Conservation (phyloP, 805 yeast species). For the Saturnispora besseyi region DNA sequence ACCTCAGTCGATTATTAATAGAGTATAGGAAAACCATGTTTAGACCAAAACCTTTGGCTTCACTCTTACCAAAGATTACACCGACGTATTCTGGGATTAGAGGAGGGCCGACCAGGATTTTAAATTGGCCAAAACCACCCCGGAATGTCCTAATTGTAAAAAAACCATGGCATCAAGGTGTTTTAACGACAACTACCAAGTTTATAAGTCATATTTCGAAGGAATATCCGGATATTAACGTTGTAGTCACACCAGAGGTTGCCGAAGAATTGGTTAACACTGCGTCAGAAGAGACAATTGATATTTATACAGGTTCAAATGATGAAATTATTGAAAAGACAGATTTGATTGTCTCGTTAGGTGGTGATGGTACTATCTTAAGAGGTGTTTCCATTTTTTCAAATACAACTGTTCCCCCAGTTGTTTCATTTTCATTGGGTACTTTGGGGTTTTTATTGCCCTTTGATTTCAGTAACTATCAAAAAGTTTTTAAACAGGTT, state of each 20-base stretch:
- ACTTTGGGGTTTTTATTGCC: slow-evolving; percentile 87
- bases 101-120: slow-evolving; percentile 50
- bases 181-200: slow-evolving; percentile 54
- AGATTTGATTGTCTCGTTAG: slow-evolving; percentile 76
- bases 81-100: slow-evolving; percentile 50
- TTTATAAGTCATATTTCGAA: slow-evolving; percentile 55
- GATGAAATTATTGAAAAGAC: slow-evolving; percentile 55
- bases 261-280: slow-evolving; percentile 50
- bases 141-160: slow-evolving; percentile 73
- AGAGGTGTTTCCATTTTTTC: slow-evolving; percentile 76
- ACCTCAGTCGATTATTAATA: background rate
- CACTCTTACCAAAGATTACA: slow-evolving; percentile 17
- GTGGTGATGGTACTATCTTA: slow-evolving; percentile 95
- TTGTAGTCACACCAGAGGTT: slow-evolving; percentile 67
- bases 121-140: slow-evolving; percentile 66
- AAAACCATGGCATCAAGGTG: slow-evolving; percentile 69
- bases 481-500: slow-evolving; percentile 54
- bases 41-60: slow-evolving; percentile 6
- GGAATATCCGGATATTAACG: slow-evolving; percentile 60
- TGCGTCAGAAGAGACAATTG: background rate
- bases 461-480: slow-evolving; percentile 61
- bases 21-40: background rate
- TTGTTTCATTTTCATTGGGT: slow-evolving; percentile 80
- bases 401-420: slow-evolving; percentile 73
- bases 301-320: slow-evolving; percentile 48